phyloP scores from a whole-genome alignment of 805 yeast genomes.

The Priceomyces haplophilus region DNA sequence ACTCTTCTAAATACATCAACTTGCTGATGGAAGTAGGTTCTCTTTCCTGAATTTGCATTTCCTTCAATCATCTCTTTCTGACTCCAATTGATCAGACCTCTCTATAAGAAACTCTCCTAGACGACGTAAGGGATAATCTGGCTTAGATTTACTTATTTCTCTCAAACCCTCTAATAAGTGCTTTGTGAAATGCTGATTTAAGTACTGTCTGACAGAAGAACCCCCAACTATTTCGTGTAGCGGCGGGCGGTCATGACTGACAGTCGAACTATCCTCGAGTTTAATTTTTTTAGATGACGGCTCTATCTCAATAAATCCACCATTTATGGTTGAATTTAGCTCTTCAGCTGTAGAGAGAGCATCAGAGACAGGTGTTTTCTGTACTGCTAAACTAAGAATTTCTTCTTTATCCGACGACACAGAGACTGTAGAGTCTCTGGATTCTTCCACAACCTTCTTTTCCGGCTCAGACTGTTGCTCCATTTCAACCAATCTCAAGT shows the following conservation, averaged over 20 bases:
- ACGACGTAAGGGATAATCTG: constrained; percentile 51
- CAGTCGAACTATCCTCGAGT: constrained; percentile 6
- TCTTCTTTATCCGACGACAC: neutral
- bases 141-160: constrained; percentile 47
- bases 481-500: neutral
- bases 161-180: constrained; percentile 62
- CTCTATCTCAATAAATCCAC: neutral
- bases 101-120: constrained; percentile 54
- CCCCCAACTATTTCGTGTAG: constrained; percentile 62
- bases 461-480: neutral
- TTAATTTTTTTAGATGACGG: constrained; percentile 5
- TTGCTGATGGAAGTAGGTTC: no score
- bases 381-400: neutral
- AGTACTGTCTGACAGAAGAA: constrained; percentile 65
- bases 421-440: neutral
- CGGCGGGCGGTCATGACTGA: constrained; percentile 18
- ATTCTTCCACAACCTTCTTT: neutral
- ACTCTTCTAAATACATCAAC: no score
- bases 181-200: constrained; percentile 63
- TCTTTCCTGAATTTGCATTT: no score
- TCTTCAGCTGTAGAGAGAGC: neutral
- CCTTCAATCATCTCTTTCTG: neutral
- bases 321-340: neutral
- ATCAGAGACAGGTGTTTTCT: neutral
- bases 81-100: constrained; percentile 10